Evolutionary conservation across 805 yeast species (phyloP).

Genomic region (Zygosaccharomyces rouxii): DNA sequence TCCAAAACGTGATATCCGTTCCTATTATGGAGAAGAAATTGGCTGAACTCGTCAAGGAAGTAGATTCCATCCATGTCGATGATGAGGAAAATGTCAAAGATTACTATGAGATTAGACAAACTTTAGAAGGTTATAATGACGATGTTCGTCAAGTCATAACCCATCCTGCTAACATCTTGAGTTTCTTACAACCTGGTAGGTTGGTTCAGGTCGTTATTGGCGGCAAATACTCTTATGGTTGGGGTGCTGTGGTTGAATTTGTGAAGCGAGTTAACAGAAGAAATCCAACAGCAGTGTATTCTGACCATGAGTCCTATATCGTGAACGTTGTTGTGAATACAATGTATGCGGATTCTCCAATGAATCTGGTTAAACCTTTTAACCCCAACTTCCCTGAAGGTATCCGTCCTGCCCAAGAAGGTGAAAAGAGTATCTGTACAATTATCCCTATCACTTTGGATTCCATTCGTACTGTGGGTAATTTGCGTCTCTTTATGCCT

Average conservation of each 20-base stretch:
- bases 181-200: slow-evolving; percentile 87
- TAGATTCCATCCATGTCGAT: slow-evolving; percentile 52
- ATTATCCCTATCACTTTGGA: slow-evolving; percentile 80
- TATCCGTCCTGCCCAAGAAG: slow-evolving; percentile 73
- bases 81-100: slow-evolving; percentile 73
- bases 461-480: slow-evolving; percentile 70
- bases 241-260: slow-evolving; percentile 86
- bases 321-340: slow-evolving; percentile 78
- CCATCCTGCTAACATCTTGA: slow-evolving; percentile 83
- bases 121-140: slow-evolving; percentile 61
- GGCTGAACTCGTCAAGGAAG: slow-evolving; percentile 47
- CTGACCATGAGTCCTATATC: slow-evolving; percentile 86
- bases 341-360: slow-evolving; percentile 80
- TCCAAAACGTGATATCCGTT: slow-evolving; percentile 87
- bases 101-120: slow-evolving; percentile 75
- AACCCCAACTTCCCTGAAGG: slow-evolving; percentile 83
- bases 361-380: slow-evolving; percentile 69
- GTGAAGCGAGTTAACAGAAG: slow-evolving; percentile 65
- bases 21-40: slow-evolving; percentile 74
- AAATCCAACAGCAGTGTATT: slow-evolving; percentile 50
- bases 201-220: slow-evolving; percentile 60
- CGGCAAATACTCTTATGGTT: slow-evolving; percentile 70
- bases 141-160: slow-evolving; percentile 80
- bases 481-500: slow-evolving; percentile 77
- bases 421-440: slow-evolving; percentile 68